A percentile compares a stretch with the other conserved stretches of the same genome.
These are phyloP conservation scores for Lactarius sanguifluus DNA, from an alignment of 768 basidiomycete genomes.

Conservation along the genomic window DNA sequence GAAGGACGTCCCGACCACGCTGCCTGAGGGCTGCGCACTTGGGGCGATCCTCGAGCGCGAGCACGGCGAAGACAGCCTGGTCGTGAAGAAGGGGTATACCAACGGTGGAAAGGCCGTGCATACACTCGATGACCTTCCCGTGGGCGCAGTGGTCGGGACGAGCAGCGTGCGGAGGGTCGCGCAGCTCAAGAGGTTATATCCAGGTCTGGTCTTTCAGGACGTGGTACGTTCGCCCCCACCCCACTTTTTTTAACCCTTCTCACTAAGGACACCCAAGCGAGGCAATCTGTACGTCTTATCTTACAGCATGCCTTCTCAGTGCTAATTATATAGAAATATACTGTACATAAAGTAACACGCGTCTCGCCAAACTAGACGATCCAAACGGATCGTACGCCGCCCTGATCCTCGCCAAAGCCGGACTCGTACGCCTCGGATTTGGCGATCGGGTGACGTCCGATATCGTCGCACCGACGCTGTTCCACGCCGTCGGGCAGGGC, in stretches of 20 bases:
- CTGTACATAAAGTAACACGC: constrained; percentile 71
- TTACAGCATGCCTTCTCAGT: neutral
- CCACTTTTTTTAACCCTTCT: constrained; percentile 7
- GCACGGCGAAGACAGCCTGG: constrained; percentile 84
- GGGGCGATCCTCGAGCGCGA: constrained; percentile 85
- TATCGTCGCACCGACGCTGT: constrained; percentile 70
- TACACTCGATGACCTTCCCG: constrained; percentile 77
- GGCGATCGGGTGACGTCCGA: constrained; percentile 73
- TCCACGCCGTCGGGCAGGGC: constrained; percentile 93
- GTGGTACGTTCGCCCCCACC: constrained; percentile 60
- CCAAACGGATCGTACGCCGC: constrained; percentile 78
- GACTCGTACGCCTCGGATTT: constrained; percentile 78
- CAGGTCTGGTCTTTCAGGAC: constrained; percentile 76
- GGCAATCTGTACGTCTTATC: constrained; percentile 75
- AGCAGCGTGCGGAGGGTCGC: constrained; percentile 92
- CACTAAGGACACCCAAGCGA: constrained; percentile 46
- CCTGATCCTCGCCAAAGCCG: constrained; percentile 91
- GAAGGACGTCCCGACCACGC: constrained; percentile 89
- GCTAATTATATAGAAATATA: neutral
- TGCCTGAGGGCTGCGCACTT: constrained; percentile 83
- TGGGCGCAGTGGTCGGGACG: constrained; percentile 91
- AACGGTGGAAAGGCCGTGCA: constrained; percentile 47
- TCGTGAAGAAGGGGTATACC: constrained; percentile 69
- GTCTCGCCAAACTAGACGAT: constrained; percentile 87
- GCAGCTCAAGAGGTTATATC: constrained; percentile 78